Base-by-base conservation (phyloP, 2,329 filamentous ascomycete genomes). In the Daldinia sp. region DNA sequence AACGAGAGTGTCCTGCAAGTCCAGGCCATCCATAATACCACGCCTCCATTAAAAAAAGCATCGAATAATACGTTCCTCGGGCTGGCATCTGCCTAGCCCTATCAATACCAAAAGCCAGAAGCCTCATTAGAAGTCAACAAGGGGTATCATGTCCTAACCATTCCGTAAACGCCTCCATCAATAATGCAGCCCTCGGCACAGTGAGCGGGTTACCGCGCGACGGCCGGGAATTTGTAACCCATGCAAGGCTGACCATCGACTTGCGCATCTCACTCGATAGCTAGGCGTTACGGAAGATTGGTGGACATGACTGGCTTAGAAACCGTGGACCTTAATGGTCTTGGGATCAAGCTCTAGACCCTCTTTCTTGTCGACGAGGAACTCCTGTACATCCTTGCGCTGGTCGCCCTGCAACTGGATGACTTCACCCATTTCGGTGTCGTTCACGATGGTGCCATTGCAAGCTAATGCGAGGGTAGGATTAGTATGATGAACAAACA, bases 391-490 rank as follows among this genome's bases (percentile, higher is more conserved):
- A 89, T 97, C 94, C 86, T 97, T 97, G 85, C 96, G 95, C 88
- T 99, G 96, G 83, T 99, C 96, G 79, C 96, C 96, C 85, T 99
- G 96, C 80, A 99, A 92, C 88, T 99, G 96, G 81, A 99, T 98
- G 88, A 98, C 95, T 88, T 98, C 94, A 82, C 95, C 95, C 93
- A 98, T 97, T 85, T 97, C 94, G 77, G 88, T 89, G 85, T 98
- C 95, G 81, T 90, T 90, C 84, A 98, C 94, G 83, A 98, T 97
- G 85, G 94, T 98, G 89, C 96, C 96, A 98, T 99, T 98, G 93
- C 95, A 98, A 84, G 96, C 95, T 93, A 71, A 55, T 2, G 6
- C 58, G 61, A 72, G 57, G 70, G 79, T 67, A 79, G 75, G 71
- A 67, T 66, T 35, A 56, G 57, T 48, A 15, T 44, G 26, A 50